A percentile compares a stretch with the other conserved stretches of the same genome.
These are phyloP conservation scores for Naganishia antarctica DNA, from an alignment of 768 basidiomycete genomes.

Conservation along the genomic window DNA sequence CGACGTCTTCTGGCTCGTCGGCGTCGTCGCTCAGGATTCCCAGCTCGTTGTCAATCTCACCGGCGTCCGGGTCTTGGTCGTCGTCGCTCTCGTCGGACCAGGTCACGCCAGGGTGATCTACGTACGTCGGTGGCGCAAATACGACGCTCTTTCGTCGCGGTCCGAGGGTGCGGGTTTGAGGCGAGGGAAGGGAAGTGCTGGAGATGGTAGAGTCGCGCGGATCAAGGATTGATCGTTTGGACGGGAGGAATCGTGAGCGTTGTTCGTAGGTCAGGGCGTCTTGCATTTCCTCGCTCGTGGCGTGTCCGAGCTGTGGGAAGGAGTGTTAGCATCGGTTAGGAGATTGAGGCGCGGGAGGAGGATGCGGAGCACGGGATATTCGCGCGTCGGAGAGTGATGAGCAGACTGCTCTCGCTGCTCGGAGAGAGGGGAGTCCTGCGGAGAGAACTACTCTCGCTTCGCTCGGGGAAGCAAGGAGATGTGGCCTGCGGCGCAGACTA, in stretches of 20 bases:
- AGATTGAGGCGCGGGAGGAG: not conserved
- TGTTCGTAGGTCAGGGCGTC: slow-evolving; percentile 18
- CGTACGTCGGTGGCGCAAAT: slow-evolving; percentile 61
- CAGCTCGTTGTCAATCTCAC: not conserved
- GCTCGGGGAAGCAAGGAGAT: not conserved
- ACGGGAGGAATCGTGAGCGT: no score
- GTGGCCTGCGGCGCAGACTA: no score
- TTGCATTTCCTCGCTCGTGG: slow-evolving; percentile 3
- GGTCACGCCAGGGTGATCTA: slow-evolving; percentile 50
- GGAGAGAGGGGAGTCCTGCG: no score
- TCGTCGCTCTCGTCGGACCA: slow-evolving; percentile 34
- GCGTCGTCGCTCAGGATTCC: slow-evolving; percentile 53
- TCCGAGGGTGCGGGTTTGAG: no score
- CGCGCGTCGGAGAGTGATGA: no score
- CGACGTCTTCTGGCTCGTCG: slow-evolving; percentile 44
- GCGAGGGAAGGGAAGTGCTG: not conserved
- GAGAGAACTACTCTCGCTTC: not conserved
- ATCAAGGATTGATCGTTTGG: no score
- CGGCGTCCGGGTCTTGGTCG: not conserved
- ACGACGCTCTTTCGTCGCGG: slow-evolving; percentile 53
- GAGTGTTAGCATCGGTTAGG: not conserved
- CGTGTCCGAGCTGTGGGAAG: slow-evolving; percentile 11
- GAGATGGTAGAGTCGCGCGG: not conserved
- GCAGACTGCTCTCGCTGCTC: no score
- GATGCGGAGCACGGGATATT: no score